Evolutionary conservation across 805 yeast species (phyloP), one percentile per base, ranked within the genome.

Genomic region (Lachancea kluyveri): DNA sequence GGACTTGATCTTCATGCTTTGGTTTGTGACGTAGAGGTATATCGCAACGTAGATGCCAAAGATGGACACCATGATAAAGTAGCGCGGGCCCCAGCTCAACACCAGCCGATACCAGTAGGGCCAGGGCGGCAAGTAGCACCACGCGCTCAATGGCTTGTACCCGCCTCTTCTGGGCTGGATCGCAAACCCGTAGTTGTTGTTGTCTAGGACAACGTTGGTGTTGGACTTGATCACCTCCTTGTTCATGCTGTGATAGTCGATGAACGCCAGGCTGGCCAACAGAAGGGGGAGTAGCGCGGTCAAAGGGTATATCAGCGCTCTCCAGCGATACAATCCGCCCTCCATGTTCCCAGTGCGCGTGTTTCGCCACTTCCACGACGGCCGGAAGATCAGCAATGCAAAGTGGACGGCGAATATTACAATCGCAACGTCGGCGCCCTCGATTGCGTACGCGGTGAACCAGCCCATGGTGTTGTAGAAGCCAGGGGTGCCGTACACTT

Each of bases 381-480:
- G 85, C 37, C 65, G 62, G 54, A 84, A 82, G 4, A 87, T 79
- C 18, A 85, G 60, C 25, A 86, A 50, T 17, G 76, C 84, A 7
- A 90, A 80, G 57, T 87, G 95, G 10, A 86, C 58, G 2, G 96
- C 95, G 59, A 87, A 81, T 21, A 79, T 69, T 19, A 85, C 61
- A 31, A 86, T 87, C 11, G 92, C 87, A 21, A 85, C 50, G 57
- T 87, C 96, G 2, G 88, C 86, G 13, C 94, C 94, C 56, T 84
- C 94, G 9, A 82, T 79, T 14, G 85, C 69, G 23, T 77, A 67
- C 3, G 88, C 83, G 1, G 94, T 81, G 56, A 84, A 77, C 65
- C 82, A 86, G 2, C 95, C 95, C 21, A 80, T 68, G 4, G 75
- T 72, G 48, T 77, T 74, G 45, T 79, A 73, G 49, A 80, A 74